Conservation (phyloP, 73 alveolate genomes). For the Stentor roeselii region DNA sequence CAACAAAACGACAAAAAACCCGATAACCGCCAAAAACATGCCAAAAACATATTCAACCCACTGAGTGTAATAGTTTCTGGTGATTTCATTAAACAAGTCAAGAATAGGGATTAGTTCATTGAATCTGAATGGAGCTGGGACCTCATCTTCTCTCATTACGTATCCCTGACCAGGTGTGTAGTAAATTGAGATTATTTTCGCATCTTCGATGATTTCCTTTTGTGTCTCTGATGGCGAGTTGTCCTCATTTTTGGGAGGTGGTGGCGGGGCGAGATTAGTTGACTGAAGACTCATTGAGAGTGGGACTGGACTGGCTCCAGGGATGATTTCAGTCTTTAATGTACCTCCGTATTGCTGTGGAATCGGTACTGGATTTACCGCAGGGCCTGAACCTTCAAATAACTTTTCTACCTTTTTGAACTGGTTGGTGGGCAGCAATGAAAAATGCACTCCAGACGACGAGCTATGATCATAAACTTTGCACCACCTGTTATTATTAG, state of each 20-base stretch:
- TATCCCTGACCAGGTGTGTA: not conserved
- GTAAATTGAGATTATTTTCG: not conserved
- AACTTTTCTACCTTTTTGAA: conserved; percentile 28
- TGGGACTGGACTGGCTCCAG: not conserved
- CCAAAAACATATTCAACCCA: not conserved
- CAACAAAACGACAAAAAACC: not conserved
- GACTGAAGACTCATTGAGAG: not conserved
- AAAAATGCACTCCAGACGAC: conserved; percentile 35
- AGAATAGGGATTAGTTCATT: not conserved
- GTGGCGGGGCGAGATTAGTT: not conserved
- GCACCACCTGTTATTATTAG: conserved; percentile 71
- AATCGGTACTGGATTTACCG: conserved; percentile 45
- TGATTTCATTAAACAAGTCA: not conserved
- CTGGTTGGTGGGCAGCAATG: conserved; percentile 42
- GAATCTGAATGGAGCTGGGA: not conserved
- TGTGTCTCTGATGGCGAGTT: not conserved
- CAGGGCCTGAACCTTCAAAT: conserved; percentile 45
- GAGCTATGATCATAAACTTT: conserved; percentile 68
- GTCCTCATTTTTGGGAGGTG: conserved; percentile 13
- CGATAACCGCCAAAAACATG: not conserved
- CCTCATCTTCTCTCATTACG: not conserved
- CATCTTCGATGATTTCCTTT: not conserved
- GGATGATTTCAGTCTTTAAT: not conserved
- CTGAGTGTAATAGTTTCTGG: not conserved
- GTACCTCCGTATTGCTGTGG: conserved; percentile 62